phyloP scores from a whole-genome alignment of 208 protist genomes.

The Acanthamoeba lenticulata region DNA sequence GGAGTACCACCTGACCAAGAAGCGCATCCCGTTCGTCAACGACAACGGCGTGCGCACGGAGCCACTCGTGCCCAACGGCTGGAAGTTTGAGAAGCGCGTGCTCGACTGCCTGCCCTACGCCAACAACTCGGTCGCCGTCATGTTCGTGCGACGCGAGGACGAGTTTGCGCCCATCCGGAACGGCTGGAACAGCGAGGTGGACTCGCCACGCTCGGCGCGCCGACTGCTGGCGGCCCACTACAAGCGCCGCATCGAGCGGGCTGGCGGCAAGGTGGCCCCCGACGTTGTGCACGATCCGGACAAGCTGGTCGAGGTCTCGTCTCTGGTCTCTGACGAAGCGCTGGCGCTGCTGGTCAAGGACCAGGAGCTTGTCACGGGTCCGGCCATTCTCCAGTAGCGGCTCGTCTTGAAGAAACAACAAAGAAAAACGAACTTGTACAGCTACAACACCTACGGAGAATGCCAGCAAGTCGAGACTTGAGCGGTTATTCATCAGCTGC shows the following conservation, averaged over 20 bases:
- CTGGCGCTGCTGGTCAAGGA: background rate
- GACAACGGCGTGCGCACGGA: conserved; percentile 15
- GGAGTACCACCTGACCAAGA: conserved; percentile 40
- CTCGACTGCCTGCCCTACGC: conserved; percentile 20
- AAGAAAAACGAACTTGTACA: too few relatives aligned
- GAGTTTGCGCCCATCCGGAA: conserved; percentile 50
- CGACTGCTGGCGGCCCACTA: background rate
- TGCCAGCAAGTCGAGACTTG: too few relatives aligned
- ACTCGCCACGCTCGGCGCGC: conserved; percentile 2
- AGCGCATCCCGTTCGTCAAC: conserved; percentile 31
- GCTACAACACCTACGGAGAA: too few relatives aligned
- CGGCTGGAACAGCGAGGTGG: background rate
- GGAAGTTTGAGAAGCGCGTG: conserved; percentile 57
- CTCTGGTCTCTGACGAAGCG: background rate
- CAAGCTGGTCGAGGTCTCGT: background rate
- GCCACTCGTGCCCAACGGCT: background rate
- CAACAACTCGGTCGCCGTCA: conserved; percentile 46
- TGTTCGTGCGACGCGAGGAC: conserved; percentile 29
- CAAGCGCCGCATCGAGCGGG: background rate
- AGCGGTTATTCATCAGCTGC: too few relatives aligned
- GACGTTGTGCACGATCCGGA: background rate
- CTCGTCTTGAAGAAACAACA: too few relatives aligned
- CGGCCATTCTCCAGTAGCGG: background rate
- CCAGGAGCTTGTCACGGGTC: background rate
- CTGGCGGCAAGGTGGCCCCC: background rate